These are phyloP conservation scores for Metschnikowia kunwiensis DNA, from an alignment of 805 yeast species.

Conservation along the genomic window DNA sequence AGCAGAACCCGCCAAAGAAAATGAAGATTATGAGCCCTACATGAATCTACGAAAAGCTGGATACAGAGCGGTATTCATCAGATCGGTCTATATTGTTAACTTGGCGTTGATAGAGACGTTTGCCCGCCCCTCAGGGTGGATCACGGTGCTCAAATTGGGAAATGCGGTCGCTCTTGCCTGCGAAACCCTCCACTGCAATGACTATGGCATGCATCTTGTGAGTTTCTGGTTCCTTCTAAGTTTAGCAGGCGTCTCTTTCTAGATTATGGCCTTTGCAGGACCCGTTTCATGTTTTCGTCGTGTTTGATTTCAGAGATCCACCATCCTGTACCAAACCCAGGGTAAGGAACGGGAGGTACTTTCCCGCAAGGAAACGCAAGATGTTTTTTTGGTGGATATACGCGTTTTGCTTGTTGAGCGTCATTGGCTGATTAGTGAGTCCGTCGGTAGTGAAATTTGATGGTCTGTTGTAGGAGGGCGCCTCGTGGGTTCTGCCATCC, in stretches of 20 bases:
- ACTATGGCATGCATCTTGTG: constrained; percentile 1
- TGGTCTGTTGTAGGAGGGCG: constrained; percentile 19
- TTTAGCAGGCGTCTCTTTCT: too few relatives aligned
- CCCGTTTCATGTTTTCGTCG: too few relatives aligned
- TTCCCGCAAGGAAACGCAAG: not conserved
- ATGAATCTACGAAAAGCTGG: too few relatives aligned
- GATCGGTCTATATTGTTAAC: constrained; percentile 4
- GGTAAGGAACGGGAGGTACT: too few relatives aligned
- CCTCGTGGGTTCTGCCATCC: constrained; percentile 23
- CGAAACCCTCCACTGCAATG: constrained; percentile 1
- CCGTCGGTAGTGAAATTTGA: constrained; percentile 30
- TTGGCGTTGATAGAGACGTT: constrained; percentile 4
- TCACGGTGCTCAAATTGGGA: not conserved
- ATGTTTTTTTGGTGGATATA: constrained; percentile 9
- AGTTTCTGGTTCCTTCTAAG: too few relatives aligned
- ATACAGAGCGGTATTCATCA: not conserved
- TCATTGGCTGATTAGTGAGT: constrained; percentile 26
- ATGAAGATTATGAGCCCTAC: too few relatives aligned
- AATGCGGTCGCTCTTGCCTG: constrained; percentile 3
- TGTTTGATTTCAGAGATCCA: too few relatives aligned
- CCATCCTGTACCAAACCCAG: not conserved
- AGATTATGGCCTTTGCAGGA: too few relatives aligned
- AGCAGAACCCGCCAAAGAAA: too few relatives aligned
- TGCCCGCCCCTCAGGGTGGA: not conserved
- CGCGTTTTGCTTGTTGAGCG: constrained; percentile 11